Evolutionary conservation across 371 early-diverging fungal species (phyloP).

Genomic region (Funneliformis caledonium): DNA sequence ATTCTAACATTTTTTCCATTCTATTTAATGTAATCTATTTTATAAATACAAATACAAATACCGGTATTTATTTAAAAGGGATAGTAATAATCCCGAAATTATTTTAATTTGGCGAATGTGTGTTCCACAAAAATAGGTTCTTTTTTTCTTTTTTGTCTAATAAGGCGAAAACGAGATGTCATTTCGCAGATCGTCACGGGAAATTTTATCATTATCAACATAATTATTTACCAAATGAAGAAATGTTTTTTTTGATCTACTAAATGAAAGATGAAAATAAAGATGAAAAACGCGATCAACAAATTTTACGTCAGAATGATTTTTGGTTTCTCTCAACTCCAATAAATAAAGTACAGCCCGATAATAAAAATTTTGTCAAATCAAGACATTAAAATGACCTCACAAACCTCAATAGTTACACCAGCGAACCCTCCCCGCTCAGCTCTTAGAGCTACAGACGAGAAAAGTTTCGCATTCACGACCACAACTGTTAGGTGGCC

Average conservation of each 20-base stretch:
- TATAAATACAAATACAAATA: no score
- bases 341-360: no score
- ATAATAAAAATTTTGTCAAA: no score
- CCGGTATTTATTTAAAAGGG: no score
- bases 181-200: not conserved
- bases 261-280: no score
- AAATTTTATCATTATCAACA: not conserved
- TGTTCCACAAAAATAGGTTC: no score
- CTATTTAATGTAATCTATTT: no score
- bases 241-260: not conserved
- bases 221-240: not conserved
- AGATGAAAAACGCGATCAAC: not conserved
- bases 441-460: constrained; percentile 67
- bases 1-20: no score
- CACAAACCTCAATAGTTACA: not conserved
- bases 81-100: not conserved
- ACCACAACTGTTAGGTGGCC: constrained; percentile 82
- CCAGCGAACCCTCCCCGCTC: constrained; percentile 64
- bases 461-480: constrained; percentile 76
- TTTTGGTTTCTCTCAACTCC: no score
- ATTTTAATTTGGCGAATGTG: no score
- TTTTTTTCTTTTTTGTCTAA: no score
- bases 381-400: not conserved
- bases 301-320: no score
- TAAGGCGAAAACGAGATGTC: not conserved